These are phyloP conservation scores for Phialocephala subalpina DNA, from an alignment of 2,329 filamentous ascomycete species.

Conservation along the genomic window DNA sequence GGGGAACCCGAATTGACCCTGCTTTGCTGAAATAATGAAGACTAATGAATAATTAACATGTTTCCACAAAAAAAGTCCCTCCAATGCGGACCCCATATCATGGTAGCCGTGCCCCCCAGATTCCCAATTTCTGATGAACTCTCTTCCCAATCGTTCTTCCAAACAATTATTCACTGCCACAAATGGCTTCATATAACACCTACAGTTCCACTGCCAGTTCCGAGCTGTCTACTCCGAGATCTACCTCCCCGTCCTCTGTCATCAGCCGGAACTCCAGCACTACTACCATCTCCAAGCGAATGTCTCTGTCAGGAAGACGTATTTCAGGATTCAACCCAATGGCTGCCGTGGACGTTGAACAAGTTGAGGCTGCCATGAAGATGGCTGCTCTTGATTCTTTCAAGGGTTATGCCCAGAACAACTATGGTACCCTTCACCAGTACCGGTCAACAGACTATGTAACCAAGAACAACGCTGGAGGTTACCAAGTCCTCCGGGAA, in stretches of 20 bases:
- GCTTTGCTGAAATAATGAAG: slow-evolving; percentile 7
- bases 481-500: slow-evolving; percentile 68
- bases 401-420: slow-evolving; percentile 65
- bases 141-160: slow-evolving; percentile 10
- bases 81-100: slow-evolving; percentile 33
- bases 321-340: slow-evolving; percentile 41
- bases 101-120: slow-evolving; percentile 18
- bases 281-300: slow-evolving; percentile 40
- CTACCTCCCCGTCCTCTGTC: slow-evolving; percentile 40
- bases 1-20: slow-evolving; percentile 6
- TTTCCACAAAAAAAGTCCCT: slow-evolving; percentile 32
- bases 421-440: slow-evolving; percentile 64
- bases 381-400: slow-evolving; percentile 67
- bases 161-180: slow-evolving; percentile 11
- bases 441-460: slow-evolving; percentile 61
- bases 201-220: slow-evolving; percentile 39
- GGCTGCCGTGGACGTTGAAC: slow-evolving; percentile 56
- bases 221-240: slow-evolving; percentile 40
- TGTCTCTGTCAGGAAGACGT: slow-evolving; percentile 39
- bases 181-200: slow-evolving; percentile 42
- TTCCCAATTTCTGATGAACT: slow-evolving; percentile 1
- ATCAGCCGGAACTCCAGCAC: slow-evolving; percentile 39
- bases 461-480: slow-evolving; percentile 58
- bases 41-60: slow-evolving; percentile 25
- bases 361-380: slow-evolving; percentile 67